Conservation (phyloP, 257 asterid species). For the Salvia splendens region DNA sequence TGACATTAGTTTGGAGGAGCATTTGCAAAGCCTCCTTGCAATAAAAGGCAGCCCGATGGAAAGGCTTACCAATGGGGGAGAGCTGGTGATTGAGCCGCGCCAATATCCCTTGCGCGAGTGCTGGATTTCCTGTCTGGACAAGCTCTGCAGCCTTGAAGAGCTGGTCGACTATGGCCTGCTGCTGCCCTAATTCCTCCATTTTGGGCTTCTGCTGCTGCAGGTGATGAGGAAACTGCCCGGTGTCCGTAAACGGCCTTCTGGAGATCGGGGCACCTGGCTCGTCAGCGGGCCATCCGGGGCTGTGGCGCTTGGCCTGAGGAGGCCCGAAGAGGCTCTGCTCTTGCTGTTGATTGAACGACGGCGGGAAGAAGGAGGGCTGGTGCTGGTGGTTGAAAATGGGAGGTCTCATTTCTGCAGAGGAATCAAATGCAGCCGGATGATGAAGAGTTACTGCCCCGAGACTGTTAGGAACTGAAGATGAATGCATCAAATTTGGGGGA, state of each 20-base stretch:
- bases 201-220: slow-evolving; percentile 55
- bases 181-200: slow-evolving; percentile 53
- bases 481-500: slow-evolving; percentile 34
- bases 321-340: slow-evolving; percentile 54
- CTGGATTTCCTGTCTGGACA: slow-evolving; percentile 76
- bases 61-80: slow-evolving; percentile 94
- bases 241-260: slow-evolving; percentile 46
- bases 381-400: slow-evolving; percentile 53
- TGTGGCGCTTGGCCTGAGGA: slow-evolving; percentile 71
- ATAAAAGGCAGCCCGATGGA: slow-evolving; percentile 85
- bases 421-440: slow-evolving; percentile 34
- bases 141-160: slow-evolving; percentile 81
- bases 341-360: slow-evolving; percentile 54
- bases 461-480: slow-evolving; percentile 43
- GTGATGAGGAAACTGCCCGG: slow-evolving; percentile 59
- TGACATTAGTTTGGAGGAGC: slow-evolving; percentile 46
- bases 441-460: slow-evolving; percentile 41
- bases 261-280: slow-evolving; percentile 50
- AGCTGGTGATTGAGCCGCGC: slow-evolving; percentile 99
- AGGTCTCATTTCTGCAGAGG: slow-evolving; percentile 51
- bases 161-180: slow-evolving; percentile 75
- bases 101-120: slow-evolving; percentile 99
- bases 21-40: slow-evolving; percentile 80
- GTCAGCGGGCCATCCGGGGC: slow-evolving; percentile 40
- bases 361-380: slow-evolving; percentile 60